Conservation (phyloP, 2,329 filamentous ascomycete species). For the Domatiomyces catenatus region DNA sequence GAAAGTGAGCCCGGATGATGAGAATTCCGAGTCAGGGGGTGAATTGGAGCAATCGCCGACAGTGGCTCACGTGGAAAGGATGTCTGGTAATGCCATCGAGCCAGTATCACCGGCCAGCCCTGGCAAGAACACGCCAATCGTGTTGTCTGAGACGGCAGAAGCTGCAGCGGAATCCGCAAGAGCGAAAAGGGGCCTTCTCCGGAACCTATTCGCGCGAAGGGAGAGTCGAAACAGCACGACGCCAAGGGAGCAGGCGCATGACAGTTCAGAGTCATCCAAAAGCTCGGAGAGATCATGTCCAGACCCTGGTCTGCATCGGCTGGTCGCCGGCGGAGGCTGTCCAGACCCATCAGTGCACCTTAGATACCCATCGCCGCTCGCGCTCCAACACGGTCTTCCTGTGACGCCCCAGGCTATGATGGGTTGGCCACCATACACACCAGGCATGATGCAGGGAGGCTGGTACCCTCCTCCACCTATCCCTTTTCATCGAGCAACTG, state of each 20-base stretch:
- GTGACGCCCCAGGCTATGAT: background rate
- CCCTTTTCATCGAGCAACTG: slow-evolving; percentile 10
- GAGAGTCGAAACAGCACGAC: slow-evolving; percentile 3
- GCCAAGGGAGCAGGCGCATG: slow-evolving; percentile 2
- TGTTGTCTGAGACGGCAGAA: slow-evolving; percentile 11
- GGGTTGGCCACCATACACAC: background rate
- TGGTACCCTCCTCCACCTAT: slow-evolving; percentile 2
- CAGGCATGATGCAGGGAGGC: background rate
- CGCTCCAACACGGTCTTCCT: background rate
- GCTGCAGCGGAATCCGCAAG: slow-evolving; percentile 17
- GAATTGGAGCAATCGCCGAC: slow-evolving; percentile 11
- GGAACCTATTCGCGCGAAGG: slow-evolving; percentile 5
- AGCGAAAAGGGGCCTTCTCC: slow-evolving; percentile 12
- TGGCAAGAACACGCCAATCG: slow-evolving; percentile 3
- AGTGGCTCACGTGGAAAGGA: slow-evolving; percentile 7
- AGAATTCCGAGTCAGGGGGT: slow-evolving; percentile 3
- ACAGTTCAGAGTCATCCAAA: slow-evolving; percentile 1
- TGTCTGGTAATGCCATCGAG: slow-evolving; percentile 2
- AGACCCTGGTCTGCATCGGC: slow-evolving; percentile 9
- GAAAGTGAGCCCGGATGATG: slow-evolving; percentile 6
- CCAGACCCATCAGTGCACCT: slow-evolving; percentile 4
- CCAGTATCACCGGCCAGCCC: background rate
- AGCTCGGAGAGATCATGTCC: slow-evolving; percentile 5
- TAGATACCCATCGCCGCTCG: background rate
- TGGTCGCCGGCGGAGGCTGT: slow-evolving; percentile 1